Conservation (phyloP, 2,329 filamentous ascomycete genomes). For the Pseudopithomyces maydicus region DNA sequence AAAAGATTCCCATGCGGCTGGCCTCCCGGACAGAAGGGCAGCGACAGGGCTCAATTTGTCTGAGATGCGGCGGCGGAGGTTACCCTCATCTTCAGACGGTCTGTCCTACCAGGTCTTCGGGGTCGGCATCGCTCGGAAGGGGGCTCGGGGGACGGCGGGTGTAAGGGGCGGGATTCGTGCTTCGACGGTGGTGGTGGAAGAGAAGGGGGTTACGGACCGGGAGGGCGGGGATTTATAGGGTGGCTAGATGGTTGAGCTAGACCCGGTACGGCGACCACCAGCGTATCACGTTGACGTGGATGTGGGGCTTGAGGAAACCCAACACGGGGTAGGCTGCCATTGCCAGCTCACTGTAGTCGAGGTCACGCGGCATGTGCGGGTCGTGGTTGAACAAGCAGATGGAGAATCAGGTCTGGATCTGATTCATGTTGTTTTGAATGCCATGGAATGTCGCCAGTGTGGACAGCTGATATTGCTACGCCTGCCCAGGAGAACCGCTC, state of each 20-base stretch:
- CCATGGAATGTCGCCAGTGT: too few species aligned
- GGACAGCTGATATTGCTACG: too few species aligned
- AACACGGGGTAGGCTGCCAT: not conserved
- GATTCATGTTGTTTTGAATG: too few species aligned
- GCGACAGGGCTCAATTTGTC: not conserved
- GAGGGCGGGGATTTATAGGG: not conserved
- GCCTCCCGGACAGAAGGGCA: not conserved
- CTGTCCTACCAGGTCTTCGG: not conserved
- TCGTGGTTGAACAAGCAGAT: not conserved
- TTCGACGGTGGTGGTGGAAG: conserved; percentile 7
- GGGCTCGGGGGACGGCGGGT: conserved; percentile 1
- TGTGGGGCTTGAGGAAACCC: not conserved
- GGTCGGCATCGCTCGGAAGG: not conserved
- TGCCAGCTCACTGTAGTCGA: not conserved
- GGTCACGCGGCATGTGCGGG: not conserved
- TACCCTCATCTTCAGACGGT: conserved; percentile 2
- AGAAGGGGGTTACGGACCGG: not conserved
- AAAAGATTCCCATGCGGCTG: not conserved
- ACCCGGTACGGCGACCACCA: not conserved
- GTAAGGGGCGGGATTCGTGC: conserved; percentile 7
- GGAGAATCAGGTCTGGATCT: not conserved
- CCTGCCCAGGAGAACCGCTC: too few species aligned
- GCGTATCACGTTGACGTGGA: not conserved
- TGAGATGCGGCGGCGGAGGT: not conserved
- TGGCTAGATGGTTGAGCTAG: not conserved